Evolutionary conservation across 176 grass and related monocot genomes (phyloP).

Genomic region (Aegilops bicornis): DNA sequence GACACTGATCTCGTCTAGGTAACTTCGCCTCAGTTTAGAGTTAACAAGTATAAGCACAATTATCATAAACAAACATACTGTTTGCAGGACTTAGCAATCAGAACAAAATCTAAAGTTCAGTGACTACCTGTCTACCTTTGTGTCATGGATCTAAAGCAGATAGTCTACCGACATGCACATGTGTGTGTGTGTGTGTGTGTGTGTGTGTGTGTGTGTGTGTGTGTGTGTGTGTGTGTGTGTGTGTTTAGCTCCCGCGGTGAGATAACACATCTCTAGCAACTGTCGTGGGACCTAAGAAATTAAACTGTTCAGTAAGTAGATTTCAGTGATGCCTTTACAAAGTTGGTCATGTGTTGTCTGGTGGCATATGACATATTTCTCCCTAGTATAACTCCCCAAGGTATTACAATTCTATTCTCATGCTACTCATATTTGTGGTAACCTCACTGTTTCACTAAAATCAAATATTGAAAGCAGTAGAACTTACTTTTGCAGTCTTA

Average conservation of each 20-base stretch:
- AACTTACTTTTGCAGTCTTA: constrained; percentile 80
- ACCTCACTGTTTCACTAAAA: neutral
- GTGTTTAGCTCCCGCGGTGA: neutral
- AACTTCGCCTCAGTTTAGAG: neutral
- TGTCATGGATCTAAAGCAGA: neutral
- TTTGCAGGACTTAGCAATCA: neutral
- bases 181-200: neutral
- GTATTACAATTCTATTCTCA: neutral
- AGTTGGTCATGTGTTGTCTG: neutral
- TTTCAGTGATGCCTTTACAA: neutral
- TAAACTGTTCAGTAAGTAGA: neutral
- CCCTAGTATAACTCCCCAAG: neutral
- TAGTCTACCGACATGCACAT: neutral
- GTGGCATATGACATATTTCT: neutral
- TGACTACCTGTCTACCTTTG: neutral
- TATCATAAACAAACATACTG: neutral
- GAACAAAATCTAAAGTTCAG: neutral
- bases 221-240: neutral
- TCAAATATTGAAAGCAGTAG: neutral
- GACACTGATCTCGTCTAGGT: neutral
- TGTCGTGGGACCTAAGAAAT: neutral
- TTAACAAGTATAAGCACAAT: neutral
- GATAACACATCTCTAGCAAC: neutral
- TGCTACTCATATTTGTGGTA: constrained; percentile 4
- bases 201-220: neutral